Percentiles rank a stretch among this genome's conserved stretches.
phyloP scores from a whole-genome alignment of 805 yeast genomes.

The Priceomyces carsonii region DNA sequence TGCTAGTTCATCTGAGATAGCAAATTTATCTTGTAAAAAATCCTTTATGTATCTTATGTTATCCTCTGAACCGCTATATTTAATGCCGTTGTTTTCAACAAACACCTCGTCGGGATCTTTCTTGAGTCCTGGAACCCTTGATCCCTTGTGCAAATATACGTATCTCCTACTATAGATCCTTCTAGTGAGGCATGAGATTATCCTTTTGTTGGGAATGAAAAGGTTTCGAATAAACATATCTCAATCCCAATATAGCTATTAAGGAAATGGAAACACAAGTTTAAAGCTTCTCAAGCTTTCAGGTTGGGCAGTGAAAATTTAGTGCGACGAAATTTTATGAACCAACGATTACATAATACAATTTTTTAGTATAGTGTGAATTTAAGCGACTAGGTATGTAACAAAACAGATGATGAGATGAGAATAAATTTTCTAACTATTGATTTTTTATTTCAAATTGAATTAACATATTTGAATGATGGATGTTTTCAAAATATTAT shows the following conservation, averaged over 20 bases:
- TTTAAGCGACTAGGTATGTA: no score
- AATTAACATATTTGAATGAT: no score
- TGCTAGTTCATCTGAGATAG: conserved; percentile 59
- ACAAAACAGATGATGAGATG: no score
- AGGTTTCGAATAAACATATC: no score
- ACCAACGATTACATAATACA: no score
- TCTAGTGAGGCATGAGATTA: background rate
- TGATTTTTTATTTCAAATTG: no score
- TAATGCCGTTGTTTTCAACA: conserved; percentile 31
- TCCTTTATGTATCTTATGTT: conserved; percentile 50
- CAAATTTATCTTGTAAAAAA: conserved; percentile 48
- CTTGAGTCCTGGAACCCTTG: conserved; percentile 69
- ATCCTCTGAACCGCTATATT: conserved; percentile 53
- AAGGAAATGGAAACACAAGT: no score
- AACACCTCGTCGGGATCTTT: conserved; percentile 63
- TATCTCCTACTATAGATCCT: conserved; percentile 16
- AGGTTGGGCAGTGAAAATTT: no score
- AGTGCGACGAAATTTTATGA: no score
- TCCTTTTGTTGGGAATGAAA: conserved; percentile 4
- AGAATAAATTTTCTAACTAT: no score
- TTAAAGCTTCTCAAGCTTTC: no score
- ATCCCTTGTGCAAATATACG: conserved; percentile 47
- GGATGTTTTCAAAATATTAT: conserved; percentile 86
- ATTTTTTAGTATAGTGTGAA: no score
- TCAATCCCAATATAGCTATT: conserved; percentile 1